phyloP scores from a whole-genome alignment of 164 flowering plant species.

The Chimonanthus salicifolius region DNA sequence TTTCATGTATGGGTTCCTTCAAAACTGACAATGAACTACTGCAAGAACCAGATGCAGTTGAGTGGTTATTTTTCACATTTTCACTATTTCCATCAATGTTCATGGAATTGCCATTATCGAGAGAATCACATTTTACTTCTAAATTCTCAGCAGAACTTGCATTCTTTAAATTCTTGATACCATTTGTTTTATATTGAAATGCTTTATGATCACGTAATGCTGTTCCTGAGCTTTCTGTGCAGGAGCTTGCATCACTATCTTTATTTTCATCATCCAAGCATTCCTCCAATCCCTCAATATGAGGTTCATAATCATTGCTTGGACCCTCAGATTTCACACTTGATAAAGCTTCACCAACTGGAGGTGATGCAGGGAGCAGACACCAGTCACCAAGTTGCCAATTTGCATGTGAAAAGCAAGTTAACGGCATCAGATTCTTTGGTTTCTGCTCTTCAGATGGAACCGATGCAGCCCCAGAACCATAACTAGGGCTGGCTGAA shows the following conservation, averaged over 20 bases:
- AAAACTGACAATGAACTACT: slow-evolving; percentile 41
- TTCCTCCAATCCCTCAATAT: background rate
- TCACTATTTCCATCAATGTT: slow-evolving; percentile 32
- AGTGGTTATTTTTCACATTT: slow-evolving; percentile 20
- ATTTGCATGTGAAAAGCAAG: slow-evolving; percentile 84
- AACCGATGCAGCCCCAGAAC: slow-evolving; percentile 64
- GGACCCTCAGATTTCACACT: slow-evolving; percentile 26
- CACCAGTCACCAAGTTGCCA: slow-evolving; percentile 99
- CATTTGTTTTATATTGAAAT: background rate
- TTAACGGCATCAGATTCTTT: slow-evolving; percentile 60
- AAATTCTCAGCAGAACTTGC: slow-evolving; percentile 26
- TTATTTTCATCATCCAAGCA: background rate
- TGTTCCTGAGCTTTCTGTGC: slow-evolving; percentile 11
- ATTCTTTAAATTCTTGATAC: background rate
- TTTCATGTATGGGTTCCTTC: slow-evolving; percentile 56
- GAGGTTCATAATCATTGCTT: slow-evolving; percentile 9
- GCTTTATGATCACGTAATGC: background rate
- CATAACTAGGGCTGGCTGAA: slow-evolving; percentile 69
- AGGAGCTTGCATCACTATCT: slow-evolving; percentile 1
- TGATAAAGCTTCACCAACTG: slow-evolving; percentile 28
- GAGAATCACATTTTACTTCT: slow-evolving; percentile 13
- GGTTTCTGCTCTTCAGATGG: slow-evolving; percentile 95
- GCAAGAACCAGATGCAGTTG: slow-evolving; percentile 37
- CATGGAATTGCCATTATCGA: slow-evolving; percentile 18
- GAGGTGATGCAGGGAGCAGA: slow-evolving; percentile 50